Percentiles rank a stretch among this genome's conserved stretches.
Evolutionary conservation across 441 rosid genomes (phyloP).

Genomic region (Populus hybrid): DNA sequence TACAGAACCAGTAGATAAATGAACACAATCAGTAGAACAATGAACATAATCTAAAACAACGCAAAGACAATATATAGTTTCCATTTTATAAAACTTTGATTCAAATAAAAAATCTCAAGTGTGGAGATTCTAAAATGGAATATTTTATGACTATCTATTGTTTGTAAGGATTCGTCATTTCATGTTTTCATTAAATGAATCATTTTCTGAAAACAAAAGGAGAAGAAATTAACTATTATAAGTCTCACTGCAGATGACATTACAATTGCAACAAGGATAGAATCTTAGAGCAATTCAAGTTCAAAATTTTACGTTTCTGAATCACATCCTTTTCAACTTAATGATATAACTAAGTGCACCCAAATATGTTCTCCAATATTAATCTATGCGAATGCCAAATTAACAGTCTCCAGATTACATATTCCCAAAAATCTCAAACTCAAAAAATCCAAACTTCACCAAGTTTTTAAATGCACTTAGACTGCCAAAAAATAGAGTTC

Average conservation of each 20-base stretch:
- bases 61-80: not conserved
- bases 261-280: not conserved
- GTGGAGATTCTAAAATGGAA: not conserved
- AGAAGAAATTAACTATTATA: not conserved
- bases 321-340: not conserved
- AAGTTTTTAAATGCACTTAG: not conserved
- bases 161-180: no score
- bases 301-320: not conserved
- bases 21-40: no score
- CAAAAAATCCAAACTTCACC: not conserved
- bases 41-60: no score
- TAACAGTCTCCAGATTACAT: slow-evolving; percentile 6
- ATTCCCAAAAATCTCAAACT: not conserved
- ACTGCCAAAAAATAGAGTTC: not conserved
- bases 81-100: not conserved
- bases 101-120: not conserved
- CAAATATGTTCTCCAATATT: not conserved
- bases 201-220: not conserved
- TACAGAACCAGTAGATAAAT: no score
- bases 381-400: not conserved
- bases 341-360: not conserved
- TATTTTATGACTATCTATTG: not conserved
- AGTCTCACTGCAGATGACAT: not conserved
- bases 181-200: not conserved
- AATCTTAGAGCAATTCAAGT: not conserved